These are phyloP conservation scores for Calamus simplicifolius DNA, from an alignment of 176 grass and related monocot species.

Conservation along the genomic window DNA sequence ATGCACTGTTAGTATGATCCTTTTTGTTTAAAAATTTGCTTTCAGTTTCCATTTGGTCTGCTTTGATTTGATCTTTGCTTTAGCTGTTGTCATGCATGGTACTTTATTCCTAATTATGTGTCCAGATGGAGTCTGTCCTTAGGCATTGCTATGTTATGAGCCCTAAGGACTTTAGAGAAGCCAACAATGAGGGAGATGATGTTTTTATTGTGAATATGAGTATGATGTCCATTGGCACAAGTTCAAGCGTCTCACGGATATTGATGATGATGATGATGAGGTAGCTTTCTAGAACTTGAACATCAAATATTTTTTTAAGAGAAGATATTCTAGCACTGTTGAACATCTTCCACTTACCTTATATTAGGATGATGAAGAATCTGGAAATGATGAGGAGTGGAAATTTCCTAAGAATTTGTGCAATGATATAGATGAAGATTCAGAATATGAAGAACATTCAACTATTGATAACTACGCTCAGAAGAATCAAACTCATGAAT, in stretches of 20 bases:
- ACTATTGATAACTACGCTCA: constrained; percentile 17
- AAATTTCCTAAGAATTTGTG: constrained; percentile 37
- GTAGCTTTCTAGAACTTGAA: constrained; percentile 23
- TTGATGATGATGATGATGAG: constrained; percentile 46
- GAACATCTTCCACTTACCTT: constrained; percentile 5
- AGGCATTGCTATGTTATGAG: constrained; percentile 74
- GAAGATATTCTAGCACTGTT: too few relatives aligned
- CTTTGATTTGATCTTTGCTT: too few relatives aligned
- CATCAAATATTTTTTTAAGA: not conserved
- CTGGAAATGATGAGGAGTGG: constrained; percentile 40
- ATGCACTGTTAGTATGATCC: too few relatives aligned
- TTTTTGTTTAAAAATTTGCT: too few relatives aligned
- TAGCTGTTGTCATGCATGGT: too few relatives aligned
- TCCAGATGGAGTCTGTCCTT: constrained; percentile 78
- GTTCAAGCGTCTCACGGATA: constrained; percentile 82
- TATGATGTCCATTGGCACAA: constrained; percentile 95
- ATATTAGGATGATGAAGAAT: constrained; percentile 37
- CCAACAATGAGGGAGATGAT: constrained; percentile 74
- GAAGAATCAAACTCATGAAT: constrained; percentile 31
- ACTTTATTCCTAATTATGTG: constrained; percentile 9
- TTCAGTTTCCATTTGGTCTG: too few relatives aligned
- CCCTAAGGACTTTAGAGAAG: constrained; percentile 66
- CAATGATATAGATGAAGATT: constrained; percentile 52
- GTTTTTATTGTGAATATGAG: constrained; percentile 97
- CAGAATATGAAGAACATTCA: constrained; percentile 50